Evolutionary conservation across 2,329 filamentous ascomycete genomes (phyloP).

Genomic region (Stagonosporopsis tanaceti): DNA sequence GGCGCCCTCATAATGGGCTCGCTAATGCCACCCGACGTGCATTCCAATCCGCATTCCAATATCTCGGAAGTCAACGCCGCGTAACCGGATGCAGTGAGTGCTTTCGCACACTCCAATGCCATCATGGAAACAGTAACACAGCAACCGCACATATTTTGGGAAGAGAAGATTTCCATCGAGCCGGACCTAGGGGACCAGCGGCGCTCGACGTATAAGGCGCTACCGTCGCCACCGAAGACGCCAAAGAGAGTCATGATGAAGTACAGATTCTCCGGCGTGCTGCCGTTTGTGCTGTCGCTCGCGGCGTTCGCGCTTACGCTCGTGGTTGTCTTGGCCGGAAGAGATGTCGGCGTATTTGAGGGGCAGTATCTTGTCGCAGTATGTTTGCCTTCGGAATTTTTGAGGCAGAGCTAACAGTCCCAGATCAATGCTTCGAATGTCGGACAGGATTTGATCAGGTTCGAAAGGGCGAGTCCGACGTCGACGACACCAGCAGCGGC

Average conservation of each 20-base stretch:
- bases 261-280: slow-evolving; percentile 31
- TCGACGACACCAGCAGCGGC: slow-evolving; percentile 11
- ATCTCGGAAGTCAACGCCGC: background rate
- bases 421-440: slow-evolving; percentile 30
- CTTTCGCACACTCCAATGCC: background rate
- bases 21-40: slow-evolving; percentile 1
- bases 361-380: slow-evolving; percentile 31
- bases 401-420: slow-evolving; percentile 2
- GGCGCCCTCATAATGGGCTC: background rate
- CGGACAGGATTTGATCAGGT: slow-evolving; percentile 26
- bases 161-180: slow-evolving; percentile 25
- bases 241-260: slow-evolving; percentile 30
- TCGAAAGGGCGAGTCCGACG: slow-evolving; percentile 22
- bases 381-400: slow-evolving; percentile 1
- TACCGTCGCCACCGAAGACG: slow-evolving; percentile 30
- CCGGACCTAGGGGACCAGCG: slow-evolving; percentile 34
- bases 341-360: slow-evolving; percentile 19
- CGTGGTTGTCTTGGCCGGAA: slow-evolving; percentile 30
- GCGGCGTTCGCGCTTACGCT: slow-evolving; percentile 28
- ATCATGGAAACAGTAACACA: slow-evolving; percentile 4
- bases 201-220: slow-evolving; percentile 29
- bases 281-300: slow-evolving; percentile 22
- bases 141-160: slow-evolving; percentile 9
- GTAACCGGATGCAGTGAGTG: background rate
- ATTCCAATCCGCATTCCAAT: background rate